These are phyloP conservation scores for Eutypa lata DNA, from an alignment of 2,329 filamentous ascomycete species.

Conservation along the genomic window DNA sequence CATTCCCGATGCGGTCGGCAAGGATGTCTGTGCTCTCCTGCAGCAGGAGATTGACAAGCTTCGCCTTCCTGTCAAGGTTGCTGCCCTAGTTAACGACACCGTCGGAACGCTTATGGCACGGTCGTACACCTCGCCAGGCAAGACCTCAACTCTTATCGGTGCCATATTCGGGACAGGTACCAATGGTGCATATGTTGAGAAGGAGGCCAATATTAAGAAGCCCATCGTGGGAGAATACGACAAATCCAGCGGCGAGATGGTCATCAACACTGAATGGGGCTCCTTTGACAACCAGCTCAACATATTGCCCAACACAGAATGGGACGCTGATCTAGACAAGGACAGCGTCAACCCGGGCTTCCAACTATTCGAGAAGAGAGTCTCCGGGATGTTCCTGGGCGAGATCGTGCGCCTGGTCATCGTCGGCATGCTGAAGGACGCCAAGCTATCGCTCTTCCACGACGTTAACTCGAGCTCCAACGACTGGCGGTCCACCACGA, in stretches of 20 bases:
- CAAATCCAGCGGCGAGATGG: conserved; percentile 83
- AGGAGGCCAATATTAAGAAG: conserved; percentile 82
- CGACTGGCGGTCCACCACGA: conserved; percentile 67
- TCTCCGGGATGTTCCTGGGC: conserved; percentile 97
- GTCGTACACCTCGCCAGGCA: conserved; percentile 88
- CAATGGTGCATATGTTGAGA: conserved; percentile 96
- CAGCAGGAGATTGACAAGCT: conserved; percentile 87
- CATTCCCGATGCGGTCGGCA: conserved; percentile 88
- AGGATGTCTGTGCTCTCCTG: conserved; percentile 89
- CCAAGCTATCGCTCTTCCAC: conserved; percentile 67
- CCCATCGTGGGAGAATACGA: conserved; percentile 69
- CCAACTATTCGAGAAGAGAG: conserved; percentile 98
- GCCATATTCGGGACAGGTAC: conserved; percentile 97
- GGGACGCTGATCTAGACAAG: conserved; percentile 74
- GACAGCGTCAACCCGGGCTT: conserved; percentile 87
- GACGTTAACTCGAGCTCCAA: conserved; percentile 72
- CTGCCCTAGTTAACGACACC: conserved; percentile 94
- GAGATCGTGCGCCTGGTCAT: conserved; percentile 84
- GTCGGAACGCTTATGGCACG: conserved; percentile 97
- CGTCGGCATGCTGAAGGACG: conserved; percentile 67
- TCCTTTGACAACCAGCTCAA: conserved; percentile 94
- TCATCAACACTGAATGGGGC: conserved; percentile 97
- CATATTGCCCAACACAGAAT: conserved; percentile 80
- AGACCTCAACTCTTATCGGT: conserved; percentile 83
- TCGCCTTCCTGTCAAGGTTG: conserved; percentile 85